phyloP scores from a whole-genome alignment of 129 eudicot species.

The Gnaphalium uliginosum region DNA sequence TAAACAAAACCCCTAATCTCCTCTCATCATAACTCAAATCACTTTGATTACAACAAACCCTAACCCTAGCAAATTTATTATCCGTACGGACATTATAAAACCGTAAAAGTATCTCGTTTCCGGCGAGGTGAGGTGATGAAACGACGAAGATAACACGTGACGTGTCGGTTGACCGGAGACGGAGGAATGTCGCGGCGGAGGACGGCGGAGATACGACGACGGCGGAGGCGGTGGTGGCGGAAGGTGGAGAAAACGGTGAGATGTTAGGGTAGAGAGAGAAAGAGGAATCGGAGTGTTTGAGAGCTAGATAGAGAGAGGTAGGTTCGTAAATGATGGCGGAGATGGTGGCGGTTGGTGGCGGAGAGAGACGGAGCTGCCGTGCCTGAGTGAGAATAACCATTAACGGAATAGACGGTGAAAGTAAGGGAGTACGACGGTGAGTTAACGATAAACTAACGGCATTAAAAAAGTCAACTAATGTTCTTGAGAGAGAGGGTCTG shows the following conservation, averaged over 20 bases:
- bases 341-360: conserved; percentile 37
- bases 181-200: conserved; percentile 77
- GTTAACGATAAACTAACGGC: conserved; percentile 32
- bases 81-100: conserved; percentile 45
- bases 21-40: conserved; percentile 51
- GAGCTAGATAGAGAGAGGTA: conserved; percentile 57
- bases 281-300: conserved; percentile 66
- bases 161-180: conserved; percentile 42
- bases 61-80: conserved; percentile 37
- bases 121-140: conserved; percentile 56
- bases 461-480: conserved; percentile 37
- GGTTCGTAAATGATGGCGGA: conserved; percentile 59
- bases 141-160: conserved; percentile 55
- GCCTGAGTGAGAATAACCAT: conserved; percentile 50
- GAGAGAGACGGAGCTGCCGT: conserved; percentile 58
- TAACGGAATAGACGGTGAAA: conserved; percentile 20
- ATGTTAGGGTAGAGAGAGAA: conserved; percentile 72
- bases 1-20: conserved; percentile 54
- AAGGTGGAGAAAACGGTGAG: conserved; percentile 37
- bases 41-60: conserved; percentile 48
- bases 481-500: conserved; percentile 27
- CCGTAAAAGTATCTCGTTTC: conserved; percentile 55
- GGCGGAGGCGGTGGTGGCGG: conserved; percentile 42
- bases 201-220: conserved; percentile 52
- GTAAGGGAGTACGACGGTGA: neutral